These are phyloP conservation scores for Juglanconis oblonga DNA, from an alignment of 2,329 filamentous ascomycete genomes.

Conservation along the genomic window DNA sequence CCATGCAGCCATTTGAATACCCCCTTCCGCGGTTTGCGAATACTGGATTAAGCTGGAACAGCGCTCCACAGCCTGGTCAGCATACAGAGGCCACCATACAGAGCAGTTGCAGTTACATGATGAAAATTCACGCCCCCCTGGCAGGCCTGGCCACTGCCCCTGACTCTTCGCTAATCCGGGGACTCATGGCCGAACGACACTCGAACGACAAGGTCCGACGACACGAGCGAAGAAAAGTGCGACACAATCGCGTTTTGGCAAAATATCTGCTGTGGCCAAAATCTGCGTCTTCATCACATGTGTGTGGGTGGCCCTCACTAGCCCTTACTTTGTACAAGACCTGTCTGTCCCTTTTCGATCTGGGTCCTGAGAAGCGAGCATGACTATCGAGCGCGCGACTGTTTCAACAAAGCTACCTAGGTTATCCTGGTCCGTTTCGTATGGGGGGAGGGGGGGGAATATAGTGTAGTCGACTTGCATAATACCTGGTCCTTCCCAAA, in stretches of 20 bases:
- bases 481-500: not conserved
- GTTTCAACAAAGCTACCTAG: not conserved
- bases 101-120: slow-evolving; percentile 16
- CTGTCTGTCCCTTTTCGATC: not conserved
- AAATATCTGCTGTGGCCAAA: not conserved
- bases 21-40: slow-evolving; percentile 10
- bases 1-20: slow-evolving; percentile 2
- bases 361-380: not conserved
- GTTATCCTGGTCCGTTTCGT: not conserved
- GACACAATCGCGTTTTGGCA: not conserved
- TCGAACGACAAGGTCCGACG: not conserved
- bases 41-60: not conserved
- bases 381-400: not conserved
- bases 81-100: slow-evolving; percentile 6
- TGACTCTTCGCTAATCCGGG: not conserved
- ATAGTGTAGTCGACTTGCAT: too few species aligned
- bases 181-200: not conserved
- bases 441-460: not conserved
- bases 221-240: slow-evolving; percentile 10
- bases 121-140: slow-evolving; percentile 3
- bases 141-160: not conserved
- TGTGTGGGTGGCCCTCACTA: too few species aligned
- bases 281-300: too few species aligned
- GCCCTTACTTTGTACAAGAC: too few species aligned
- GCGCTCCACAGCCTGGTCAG: slow-evolving; percentile 11